These are phyloP conservation scores for Macrolepiota albuminosa DNA, from an alignment of 768 basidiomycete genomes.

Conservation along the genomic window DNA sequence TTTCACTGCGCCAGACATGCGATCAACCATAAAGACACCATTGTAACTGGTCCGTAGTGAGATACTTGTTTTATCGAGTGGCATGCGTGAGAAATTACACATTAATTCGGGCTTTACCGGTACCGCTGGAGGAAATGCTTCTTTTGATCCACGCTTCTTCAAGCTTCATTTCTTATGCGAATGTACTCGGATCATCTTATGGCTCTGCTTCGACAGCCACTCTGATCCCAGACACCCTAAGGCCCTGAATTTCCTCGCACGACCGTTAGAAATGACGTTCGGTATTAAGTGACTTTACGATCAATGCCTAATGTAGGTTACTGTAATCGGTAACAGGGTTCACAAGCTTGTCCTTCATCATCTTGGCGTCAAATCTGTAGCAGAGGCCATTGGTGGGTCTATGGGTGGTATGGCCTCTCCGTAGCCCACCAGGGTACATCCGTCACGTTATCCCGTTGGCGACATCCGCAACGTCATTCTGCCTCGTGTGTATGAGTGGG, in stretches of 20 bases:
- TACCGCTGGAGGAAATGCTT: not conserved
- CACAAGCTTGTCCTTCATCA: conserved; percentile 85
- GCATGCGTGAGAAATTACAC: not conserved
- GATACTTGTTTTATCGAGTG: no score
- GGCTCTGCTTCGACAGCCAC: conserved; percentile 90
- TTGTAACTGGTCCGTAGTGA: no score
- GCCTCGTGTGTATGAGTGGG: conserved; percentile 99
- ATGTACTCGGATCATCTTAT: conserved; percentile 82
- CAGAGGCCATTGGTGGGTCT: conserved; percentile 92
- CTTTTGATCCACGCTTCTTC: conserved; percentile 64
- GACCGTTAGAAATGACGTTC: conserved; percentile 88
- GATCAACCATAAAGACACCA: no score
- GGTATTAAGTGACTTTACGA: conserved; percentile 37
- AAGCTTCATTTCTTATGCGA: conserved; percentile 31
- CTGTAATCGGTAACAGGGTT: conserved; percentile 38
- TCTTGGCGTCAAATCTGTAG: conserved; percentile 75
- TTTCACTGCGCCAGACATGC: no score
- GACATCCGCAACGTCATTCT: conserved; percentile 87
- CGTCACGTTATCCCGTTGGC: conserved; percentile 86
- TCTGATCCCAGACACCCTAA: conserved; percentile 77
- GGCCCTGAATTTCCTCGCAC: conserved; percentile 95
- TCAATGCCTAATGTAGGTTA: not conserved
- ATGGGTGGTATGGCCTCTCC: conserved; percentile 99
- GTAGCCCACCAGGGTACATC: conserved; percentile 70
- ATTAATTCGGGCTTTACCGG: not conserved